These are phyloP conservation scores for Debaryomyces subglobosus DNA, from an alignment of 1,139 yeast genomes.

Conservation along the genomic window DNA sequence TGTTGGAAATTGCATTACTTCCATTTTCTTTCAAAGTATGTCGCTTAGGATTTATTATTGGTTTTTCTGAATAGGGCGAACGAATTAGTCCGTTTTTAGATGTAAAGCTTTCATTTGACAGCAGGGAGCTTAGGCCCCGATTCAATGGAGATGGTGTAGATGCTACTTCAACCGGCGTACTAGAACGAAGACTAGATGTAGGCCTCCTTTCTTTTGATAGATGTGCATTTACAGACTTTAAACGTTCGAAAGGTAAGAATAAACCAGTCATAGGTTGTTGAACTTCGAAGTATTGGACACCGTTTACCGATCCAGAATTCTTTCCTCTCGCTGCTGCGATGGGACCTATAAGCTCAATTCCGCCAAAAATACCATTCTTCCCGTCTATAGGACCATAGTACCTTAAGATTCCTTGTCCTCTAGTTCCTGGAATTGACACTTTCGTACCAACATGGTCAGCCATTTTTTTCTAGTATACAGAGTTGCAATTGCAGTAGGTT, in stretches of 20 bases:
- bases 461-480: slow-evolving; percentile 12
- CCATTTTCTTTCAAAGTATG: not conserved
- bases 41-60: not conserved
- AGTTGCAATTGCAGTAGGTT: not conserved
- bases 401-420: slow-evolving; percentile 61
- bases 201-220: slow-evolving; percentile 12
- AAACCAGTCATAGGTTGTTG: slow-evolving; percentile 67
- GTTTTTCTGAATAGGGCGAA: not conserved
- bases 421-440: slow-evolving; percentile 48
- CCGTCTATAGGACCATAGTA: slow-evolving; percentile 77
- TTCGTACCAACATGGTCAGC: slow-evolving; percentile 35
- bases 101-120: not conserved
- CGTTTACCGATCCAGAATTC: slow-evolving; percentile 49
- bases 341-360: slow-evolving; percentile 76
- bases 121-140: slow-evolving; percentile 6
- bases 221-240: slow-evolving; percentile 45
- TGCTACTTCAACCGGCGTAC: slow-evolving; percentile 5
- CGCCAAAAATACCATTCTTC: slow-evolving; percentile 81
- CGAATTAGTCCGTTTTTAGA: not conserved
- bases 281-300: slow-evolving; percentile 52
- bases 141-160: slow-evolving; percentile 12
- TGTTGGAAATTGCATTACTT: not conserved
- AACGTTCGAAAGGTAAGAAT: slow-evolving; percentile 70
- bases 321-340: slow-evolving; percentile 51
- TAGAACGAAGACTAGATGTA: slow-evolving; percentile 1